phyloP scores from a whole-genome alignment of 1,139 yeast genomes.

The Chernovozyma aurita region DNA sequence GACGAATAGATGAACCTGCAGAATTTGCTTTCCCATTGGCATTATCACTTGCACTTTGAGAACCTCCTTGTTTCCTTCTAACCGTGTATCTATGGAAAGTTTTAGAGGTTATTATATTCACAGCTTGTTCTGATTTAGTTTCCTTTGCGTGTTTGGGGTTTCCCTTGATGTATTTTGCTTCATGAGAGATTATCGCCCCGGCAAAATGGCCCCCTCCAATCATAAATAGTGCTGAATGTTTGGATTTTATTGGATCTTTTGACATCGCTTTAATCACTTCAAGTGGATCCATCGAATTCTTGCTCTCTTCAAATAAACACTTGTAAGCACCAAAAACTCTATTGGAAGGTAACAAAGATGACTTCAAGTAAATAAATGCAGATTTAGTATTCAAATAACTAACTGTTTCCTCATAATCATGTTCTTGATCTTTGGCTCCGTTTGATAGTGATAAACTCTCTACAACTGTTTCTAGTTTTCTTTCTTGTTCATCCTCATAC shows the following conservation, averaged over 20 bases:
- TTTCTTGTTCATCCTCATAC: constrained; percentile 8
- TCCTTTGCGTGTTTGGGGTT: constrained; percentile 41
- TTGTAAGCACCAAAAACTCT: constrained; percentile 70
- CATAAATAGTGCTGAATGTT: constrained; percentile 77
- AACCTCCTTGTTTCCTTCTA: constrained; percentile 95
- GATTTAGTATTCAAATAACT: constrained; percentile 62
- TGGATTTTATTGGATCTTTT: constrained; percentile 13
- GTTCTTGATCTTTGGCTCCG: constrained; percentile 13
- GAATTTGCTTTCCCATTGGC: constrained; percentile 94
- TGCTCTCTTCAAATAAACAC: constrained; percentile 45
- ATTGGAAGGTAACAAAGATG: constrained; percentile 37
- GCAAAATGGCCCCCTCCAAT: constrained; percentile 99
- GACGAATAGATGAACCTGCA: constrained; percentile 87
- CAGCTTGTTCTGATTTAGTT: constrained; percentile 51
- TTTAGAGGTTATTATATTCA: constrained; percentile 66
- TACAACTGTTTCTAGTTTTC: constrained; percentile 28
- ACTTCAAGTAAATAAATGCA: constrained; percentile 55
- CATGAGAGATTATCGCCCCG: constrained; percentile 84
- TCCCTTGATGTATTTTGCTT: constrained; percentile 53
- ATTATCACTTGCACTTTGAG: constrained; percentile 90
- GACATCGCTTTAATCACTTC: constrained; percentile 29
- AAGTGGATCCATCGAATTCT: constrained; percentile 34
- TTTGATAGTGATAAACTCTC: constrained; percentile 24
- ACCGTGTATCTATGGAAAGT: constrained; percentile 95
- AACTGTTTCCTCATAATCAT: constrained; percentile 28